Conservation (phyloP, 2,329 filamentous ascomycete genomes). For the Coniochaeta pulveracea region DNA sequence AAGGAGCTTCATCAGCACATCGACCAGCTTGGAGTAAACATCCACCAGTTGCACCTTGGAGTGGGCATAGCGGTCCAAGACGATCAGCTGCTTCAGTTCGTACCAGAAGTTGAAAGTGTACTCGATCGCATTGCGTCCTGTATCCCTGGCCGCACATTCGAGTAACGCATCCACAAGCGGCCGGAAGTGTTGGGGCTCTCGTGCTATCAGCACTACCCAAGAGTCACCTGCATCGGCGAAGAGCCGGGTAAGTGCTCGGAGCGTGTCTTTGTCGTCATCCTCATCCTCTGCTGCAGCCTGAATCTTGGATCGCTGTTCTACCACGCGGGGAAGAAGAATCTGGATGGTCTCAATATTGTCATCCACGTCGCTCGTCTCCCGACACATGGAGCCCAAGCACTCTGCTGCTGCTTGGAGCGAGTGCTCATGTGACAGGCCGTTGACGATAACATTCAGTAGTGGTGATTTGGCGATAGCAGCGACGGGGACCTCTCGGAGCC, state of each 20-base stretch:
- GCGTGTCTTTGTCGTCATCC: conserved; percentile 57
- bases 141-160: conserved; percentile 82
- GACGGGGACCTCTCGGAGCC: conserved; percentile 87
- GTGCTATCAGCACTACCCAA: conserved; percentile 86
- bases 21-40: conserved; percentile 79
- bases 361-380: conserved; percentile 87
- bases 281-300: conserved; percentile 64
- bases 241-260: conserved; percentile 80
- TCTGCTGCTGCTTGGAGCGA: conserved; percentile 85
- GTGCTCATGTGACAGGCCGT: conserved; percentile 60
- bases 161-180: conserved; percentile 79
- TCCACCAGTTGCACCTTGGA: conserved; percentile 68
- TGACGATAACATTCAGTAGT: conserved; percentile 69
- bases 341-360: conserved; percentile 77
- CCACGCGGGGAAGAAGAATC: conserved; percentile 67
- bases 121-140: conserved; percentile 81
- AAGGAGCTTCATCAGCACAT: conserved; percentile 83
- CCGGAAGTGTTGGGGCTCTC: conserved; percentile 71
- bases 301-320: conserved; percentile 68
- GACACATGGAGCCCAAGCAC: conserved; percentile 82
- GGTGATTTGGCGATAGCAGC: conserved; percentile 75
- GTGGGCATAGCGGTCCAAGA: conserved; percentile 78
- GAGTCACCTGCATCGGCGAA: conserved; percentile 89
- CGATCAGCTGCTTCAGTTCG: conserved; percentile 92
- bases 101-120: conserved; percentile 98